Base-by-base conservation (phyloP, 1,139 yeast genomes). In the Debaryomyces robertsiae region DNA sequence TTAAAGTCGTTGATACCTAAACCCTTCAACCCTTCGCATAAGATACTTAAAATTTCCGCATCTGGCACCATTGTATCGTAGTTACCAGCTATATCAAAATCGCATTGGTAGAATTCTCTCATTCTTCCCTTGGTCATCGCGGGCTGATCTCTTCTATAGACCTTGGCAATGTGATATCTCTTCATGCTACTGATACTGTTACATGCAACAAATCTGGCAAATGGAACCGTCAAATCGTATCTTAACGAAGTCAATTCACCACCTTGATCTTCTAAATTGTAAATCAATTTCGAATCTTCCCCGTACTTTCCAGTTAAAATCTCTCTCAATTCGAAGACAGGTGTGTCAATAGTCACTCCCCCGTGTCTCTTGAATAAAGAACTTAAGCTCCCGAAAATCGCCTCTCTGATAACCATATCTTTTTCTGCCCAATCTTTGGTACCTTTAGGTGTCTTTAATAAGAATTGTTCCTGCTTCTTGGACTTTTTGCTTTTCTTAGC, bases 71-170 rank as follows among this genome's bases (percentile, higher is more conserved):
- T 93, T 30, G 82, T 59, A 58, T 93, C 98, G 63, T 86, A 91
- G 44, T 65, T 69, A 41, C 98, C 98, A 27, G 98, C 98, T 58
- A 93, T 75, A 63, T 93, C 98, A 56, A 93, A 87, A 70, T 93
- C 98, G 73, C 98, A 93, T 69, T 93, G 98, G 67, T 93, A 93
- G 57, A 93, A 93, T 66, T 93, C 98, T 77, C 98, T 85, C 98
- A 93, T 93, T 68, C 98, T 82, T 45, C 98, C 98, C 67, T 93
- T 93, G 44, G 98, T 91, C 98, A 93, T 93, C 11, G 98, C 98
- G 4, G 98, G 98, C 67, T 93, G 98, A 63, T 93, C 98, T 69
- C 98, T 84, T 70, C 98, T 81, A 69, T 93, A 93, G 41, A 93
- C 98, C 67, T 93, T 93, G 53, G 98, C 98, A 52, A 93, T 88